A percentile compares a stretch with the other conserved stretches of the same genome.
Evolutionary conservation across 257 asterid species (phyloP).

Genomic region (Echites panduratus): DNA sequence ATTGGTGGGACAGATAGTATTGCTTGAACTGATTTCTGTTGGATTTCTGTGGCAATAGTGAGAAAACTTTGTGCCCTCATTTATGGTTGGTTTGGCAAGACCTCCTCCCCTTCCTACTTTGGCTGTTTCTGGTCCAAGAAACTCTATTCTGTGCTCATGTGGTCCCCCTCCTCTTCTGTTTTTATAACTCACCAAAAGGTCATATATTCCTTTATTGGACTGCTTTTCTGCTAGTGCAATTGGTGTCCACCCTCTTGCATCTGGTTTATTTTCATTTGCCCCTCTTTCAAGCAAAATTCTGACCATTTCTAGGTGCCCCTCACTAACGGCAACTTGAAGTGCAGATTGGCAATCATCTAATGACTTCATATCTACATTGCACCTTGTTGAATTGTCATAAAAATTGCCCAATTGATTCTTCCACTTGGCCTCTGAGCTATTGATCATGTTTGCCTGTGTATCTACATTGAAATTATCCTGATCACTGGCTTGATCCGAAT

Average conservation of each 20-base stretch:
- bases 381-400: constrained; percentile 17
- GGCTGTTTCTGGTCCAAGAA: constrained; percentile 24
- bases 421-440: constrained; percentile 19
- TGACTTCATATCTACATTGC: constrained; percentile 25
- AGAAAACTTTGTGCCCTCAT: constrained; percentile 19
- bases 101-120: constrained; percentile 2
- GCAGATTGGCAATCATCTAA: constrained; percentile 39
- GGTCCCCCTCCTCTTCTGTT: constrained; percentile 17
- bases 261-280: constrained; percentile 34
- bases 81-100: constrained; percentile 13
- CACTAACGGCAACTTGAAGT: constrained; percentile 38
- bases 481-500: constrained; percentile 11
- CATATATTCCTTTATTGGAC: constrained; percentile 37
- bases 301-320: constrained; percentile 46
- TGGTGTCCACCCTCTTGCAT: constrained; percentile 41
- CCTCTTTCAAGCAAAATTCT: constrained; percentile 44
- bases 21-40: constrained; percentile 26
- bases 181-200: constrained; percentile 30
- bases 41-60: constrained; percentile 17
- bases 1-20: constrained; percentile 21
- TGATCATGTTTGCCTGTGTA: constrained; percentile 15
- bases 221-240: constrained; percentile 34
- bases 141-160: constrained; percentile 26
- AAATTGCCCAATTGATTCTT: constrained; percentile 18
- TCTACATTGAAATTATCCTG: constrained; percentile 12